Conservation (phyloP, 345 rosid species). For the Brassica juncea region DNA sequence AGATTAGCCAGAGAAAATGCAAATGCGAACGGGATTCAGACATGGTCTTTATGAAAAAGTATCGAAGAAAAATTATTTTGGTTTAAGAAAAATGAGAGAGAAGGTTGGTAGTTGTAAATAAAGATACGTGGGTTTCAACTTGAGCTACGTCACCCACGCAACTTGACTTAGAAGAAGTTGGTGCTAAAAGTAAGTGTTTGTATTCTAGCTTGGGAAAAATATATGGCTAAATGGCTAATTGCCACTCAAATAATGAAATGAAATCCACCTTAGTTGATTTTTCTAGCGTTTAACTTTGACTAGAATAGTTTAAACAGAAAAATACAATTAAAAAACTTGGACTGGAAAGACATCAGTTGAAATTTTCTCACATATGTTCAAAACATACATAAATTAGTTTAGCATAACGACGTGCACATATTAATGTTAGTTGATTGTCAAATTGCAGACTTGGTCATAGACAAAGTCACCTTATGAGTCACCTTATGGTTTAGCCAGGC, state of each 20-base stretch:
- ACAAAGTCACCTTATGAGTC: not conserved
- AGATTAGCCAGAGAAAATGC: conserved; percentile 2
- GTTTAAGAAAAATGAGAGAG: not conserved
- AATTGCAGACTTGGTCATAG: not conserved
- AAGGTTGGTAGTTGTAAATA: not conserved
- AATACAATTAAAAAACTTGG: not conserved
- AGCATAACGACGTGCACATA: not conserved
- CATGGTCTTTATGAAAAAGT: not conserved
- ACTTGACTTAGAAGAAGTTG: not conserved
- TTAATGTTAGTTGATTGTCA: not conserved
- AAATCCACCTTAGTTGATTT: not conserved
- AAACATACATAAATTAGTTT: not conserved
- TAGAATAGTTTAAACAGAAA: not conserved
- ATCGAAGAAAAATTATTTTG: not conserved
- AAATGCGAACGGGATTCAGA: not conserved
- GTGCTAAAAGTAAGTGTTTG: not conserved
- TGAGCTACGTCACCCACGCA: not conserved
- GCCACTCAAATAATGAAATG: not conserved
- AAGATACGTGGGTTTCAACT: not conserved
- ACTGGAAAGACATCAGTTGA: not conserved
- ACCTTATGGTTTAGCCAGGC: not conserved
- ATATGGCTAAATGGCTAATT: not conserved
- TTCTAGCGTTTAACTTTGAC: not conserved
- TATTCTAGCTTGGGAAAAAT: not conserved
- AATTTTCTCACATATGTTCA: not conserved